phyloP scores from a whole-genome alignment of 495 filamentous ascomycete genomes.

The Aspergillus nidulans region DNA sequence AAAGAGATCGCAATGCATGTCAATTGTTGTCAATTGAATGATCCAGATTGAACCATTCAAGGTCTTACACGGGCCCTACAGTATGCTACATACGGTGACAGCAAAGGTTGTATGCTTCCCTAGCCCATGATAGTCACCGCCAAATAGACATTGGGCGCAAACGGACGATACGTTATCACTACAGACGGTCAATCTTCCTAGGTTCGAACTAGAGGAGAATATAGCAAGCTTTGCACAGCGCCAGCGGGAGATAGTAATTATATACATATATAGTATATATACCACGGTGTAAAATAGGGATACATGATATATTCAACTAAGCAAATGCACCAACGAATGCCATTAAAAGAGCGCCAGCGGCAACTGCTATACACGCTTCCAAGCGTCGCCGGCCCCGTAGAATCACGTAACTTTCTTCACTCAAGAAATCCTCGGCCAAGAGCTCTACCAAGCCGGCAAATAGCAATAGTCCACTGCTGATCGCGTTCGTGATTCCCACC shows the following conservation, averaged over 20 bases:
- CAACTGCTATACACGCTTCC: conserved; percentile 72
- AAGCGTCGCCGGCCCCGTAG: conserved; percentile 67
- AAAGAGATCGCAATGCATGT: neutral
- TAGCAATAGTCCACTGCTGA: conserved; percentile 78
- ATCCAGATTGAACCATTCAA: too few relatives aligned
- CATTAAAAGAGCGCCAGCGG: conserved; percentile 76
- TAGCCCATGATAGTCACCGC: too few relatives aligned
- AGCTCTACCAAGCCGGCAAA: conserved; percentile 92
- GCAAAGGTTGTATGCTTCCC: too few relatives aligned
- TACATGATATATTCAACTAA: conserved; percentile 27
- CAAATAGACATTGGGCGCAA: too few relatives aligned
- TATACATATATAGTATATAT: conserved; percentile 18
- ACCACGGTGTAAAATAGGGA: conserved; percentile 9
- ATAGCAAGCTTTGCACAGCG: too few relatives aligned
- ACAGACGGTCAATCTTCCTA: too few relatives aligned
- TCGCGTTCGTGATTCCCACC: conserved; percentile 91
- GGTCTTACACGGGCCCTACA: too few relatives aligned
- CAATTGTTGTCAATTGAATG: neutral
- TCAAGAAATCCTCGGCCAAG: conserved; percentile 89
- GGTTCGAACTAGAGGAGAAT: too few relatives aligned
- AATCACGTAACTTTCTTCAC: conserved; percentile 74
- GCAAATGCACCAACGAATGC: conserved; percentile 88
- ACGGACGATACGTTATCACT: too few relatives aligned
- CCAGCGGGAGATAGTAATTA: neutral
- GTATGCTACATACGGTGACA: too few relatives aligned